Conservation (phyloP, 306 rosid species). For the Trifolium dubium region DNA sequence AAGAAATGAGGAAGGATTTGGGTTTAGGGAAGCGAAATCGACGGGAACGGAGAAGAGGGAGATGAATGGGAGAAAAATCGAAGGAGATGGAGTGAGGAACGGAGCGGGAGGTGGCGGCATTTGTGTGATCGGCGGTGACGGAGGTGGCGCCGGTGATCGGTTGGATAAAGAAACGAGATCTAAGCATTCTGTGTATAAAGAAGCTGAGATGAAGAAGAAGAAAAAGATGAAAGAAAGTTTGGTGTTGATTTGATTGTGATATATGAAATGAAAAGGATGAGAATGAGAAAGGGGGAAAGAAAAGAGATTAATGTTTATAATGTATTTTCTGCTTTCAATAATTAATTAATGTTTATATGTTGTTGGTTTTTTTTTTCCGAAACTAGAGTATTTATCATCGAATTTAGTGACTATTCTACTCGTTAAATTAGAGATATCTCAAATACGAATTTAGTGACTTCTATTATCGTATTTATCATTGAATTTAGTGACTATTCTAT, state of each 20-base stretch:
- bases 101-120: conserved; percentile 44
- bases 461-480: too few relatives aligned
- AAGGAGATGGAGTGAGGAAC: conserved; percentile 40
- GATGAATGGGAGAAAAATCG: conserved; percentile 43
- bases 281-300: not conserved
- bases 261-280: not conserved
- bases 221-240: not conserved
- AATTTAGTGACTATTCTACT: too few relatives aligned
- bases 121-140: conserved; percentile 56
- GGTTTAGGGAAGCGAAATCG: conserved; percentile 48
- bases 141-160: conserved; percentile 43
- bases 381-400: too few relatives aligned
- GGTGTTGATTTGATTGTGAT: conserved; percentile 3
- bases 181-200: conserved; percentile 44
- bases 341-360: not conserved
- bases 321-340: not conserved
- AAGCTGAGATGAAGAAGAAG: not conserved
- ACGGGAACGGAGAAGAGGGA: conserved; percentile 41
- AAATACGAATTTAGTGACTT: too few relatives aligned
- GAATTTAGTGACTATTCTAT: too few relatives aligned
- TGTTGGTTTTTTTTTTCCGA: too few relatives aligned
- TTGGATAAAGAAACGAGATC: conserved; percentile 41
- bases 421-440: too few relatives aligned
- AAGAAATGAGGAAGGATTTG: conserved; percentile 58
- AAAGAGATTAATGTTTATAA: not conserved